Base-by-base conservation (phyloP, 2,329 filamentous ascomycete genomes). In the Neophaeococcomyces mojaviensis region DNA sequence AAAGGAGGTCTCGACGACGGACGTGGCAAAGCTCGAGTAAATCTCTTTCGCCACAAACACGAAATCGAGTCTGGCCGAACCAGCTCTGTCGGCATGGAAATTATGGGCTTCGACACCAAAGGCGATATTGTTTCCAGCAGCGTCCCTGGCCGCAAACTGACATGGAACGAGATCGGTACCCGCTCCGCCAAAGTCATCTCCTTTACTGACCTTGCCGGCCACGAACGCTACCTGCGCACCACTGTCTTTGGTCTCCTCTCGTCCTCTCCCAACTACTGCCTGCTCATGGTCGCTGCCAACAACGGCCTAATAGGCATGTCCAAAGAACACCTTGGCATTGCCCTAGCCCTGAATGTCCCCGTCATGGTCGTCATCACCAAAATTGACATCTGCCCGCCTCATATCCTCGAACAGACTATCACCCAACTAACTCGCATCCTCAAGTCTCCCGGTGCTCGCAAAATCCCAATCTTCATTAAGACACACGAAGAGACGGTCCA, bases 311-410 rank as follows among this genome's bases (percentile, higher is more conserved):
- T 97, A 38, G 92, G 92, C 16, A 98, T 97, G 92, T 94, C 87
- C 67, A 94, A 94, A 73, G 92, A 98, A 70, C 92, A 98, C 65
- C 71, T 98, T 3, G 92, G 92, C 13, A 95, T 98, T 53, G 90
- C 92, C 0, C 72, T 97, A 26, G 89, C 92, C 1, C 73, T 98
- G 42, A 97, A 97, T 60, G 90, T 98, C 9, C 92, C 92, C 0
- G 88, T 98, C 57, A 94, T 98, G 87, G 89, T 97, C 3, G 83
- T 96, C 54, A 82, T 97, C 52, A 98, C 90, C 65, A 98, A 97
- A 71, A 95, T 97, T 54, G 92, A 97, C 63, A 97, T 97, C 46
- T 97, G 92, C 64, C 92, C 92, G 18, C 88, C 90, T 1, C 86
- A 97, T 55, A 96, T 98, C 59, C 73, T 98, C 19, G 81, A 94